Evolutionary conservation across 768 basidiomycete species (phyloP).

Genomic region (Tricholoma furcatifolium): DNA sequence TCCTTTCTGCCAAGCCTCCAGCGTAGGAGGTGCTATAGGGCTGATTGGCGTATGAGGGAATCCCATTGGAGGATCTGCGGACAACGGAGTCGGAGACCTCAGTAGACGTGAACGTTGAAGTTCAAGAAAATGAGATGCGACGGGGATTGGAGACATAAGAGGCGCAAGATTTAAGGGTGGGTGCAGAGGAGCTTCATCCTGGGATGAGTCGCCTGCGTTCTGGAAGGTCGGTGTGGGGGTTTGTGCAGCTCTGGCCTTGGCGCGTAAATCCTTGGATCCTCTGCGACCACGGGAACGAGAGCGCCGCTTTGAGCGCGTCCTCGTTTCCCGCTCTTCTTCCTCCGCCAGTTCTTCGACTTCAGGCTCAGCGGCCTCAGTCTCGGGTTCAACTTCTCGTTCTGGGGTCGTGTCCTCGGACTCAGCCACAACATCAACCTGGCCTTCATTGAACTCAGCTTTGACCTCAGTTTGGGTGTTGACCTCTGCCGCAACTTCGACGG

Average conservation of each 20-base stretch:
- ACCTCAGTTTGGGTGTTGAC: constrained; percentile 3
- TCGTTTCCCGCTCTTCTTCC: constrained; percentile 43
- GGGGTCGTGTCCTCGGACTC: constrained; percentile 18
- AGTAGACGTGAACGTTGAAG: constrained; percentile 44
- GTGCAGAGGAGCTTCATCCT: constrained; percentile 51
- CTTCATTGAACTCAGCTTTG: constrained; percentile 4
- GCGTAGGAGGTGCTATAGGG: constrained; percentile 64
- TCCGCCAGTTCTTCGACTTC: constrained; percentile 37
- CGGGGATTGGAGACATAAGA: constrained; percentile 45
- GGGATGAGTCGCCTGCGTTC: constrained; percentile 67
- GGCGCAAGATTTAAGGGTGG: constrained; percentile 33
- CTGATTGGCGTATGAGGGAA: constrained; percentile 68
- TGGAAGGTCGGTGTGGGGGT: constrained; percentile 43
- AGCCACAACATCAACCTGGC: constrained; percentile 5
- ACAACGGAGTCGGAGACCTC: constrained; percentile 51
- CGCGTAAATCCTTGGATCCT: constrained; percentile 72
- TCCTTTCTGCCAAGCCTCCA: constrained; percentile 76
- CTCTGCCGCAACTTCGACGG: constrained; percentile 1
- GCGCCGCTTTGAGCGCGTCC: constrained; percentile 58
- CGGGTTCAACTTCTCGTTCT: constrained; percentile 22
- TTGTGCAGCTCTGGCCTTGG: constrained; percentile 50
- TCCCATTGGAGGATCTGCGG: constrained; percentile 54
- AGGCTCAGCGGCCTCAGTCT: constrained; percentile 34
- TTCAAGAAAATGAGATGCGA: constrained; percentile 53
- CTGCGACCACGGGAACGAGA: constrained; percentile 77